Base-by-base conservation (phyloP, 371 early-diverging fungal species). In the Zychaea mexicana region DNA sequence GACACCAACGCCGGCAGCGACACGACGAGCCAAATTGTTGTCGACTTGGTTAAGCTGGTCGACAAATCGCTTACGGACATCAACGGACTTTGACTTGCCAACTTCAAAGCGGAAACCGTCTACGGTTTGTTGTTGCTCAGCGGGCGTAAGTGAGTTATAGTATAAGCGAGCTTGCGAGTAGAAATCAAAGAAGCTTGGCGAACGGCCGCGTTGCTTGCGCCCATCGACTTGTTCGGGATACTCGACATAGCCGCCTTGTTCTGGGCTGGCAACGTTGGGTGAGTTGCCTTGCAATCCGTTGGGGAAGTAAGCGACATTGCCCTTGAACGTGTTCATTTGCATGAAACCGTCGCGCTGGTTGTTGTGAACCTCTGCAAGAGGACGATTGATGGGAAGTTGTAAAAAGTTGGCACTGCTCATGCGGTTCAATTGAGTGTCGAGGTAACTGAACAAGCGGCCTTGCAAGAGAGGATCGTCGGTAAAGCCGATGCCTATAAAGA, bases 381-480 rank as follows among this genome's bases (percentile, higher is more conserved):
- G 81, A 26, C 68, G 70, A 61, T 86, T 86, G 69, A 85, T 84
- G 33, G 87, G 87, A 7, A 85, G 47, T 57, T 85, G 78, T 61
- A 77, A 57, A 45, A 66, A 85, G 66, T 87, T 87, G 32, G 69
- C 71, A 24, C 72, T 60, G 31, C 66, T 78, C 66, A 84, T 70
- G 26, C 85, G 76, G 60, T 82, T 74, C 19, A 77, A 42, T 61
- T 84, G 84, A 9, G 87, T 84, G 64, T 85, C 87, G 0, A 73
- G 57, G 55, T 85, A 87, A 31, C 74, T 73, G 57, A 82, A 83
- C 22, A 82, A 38, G 46, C 86, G 82, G 3, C 81, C 82, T 57
- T 85, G 85, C n/a, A 87, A 69, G n/a, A 86, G 63, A 3, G 78
- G 73, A 64, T 86, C 87, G 62, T 79, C 59, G 9, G 79, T 72